Evolutionary conservation across 2,329 filamentous ascomycete species (phyloP).

Genomic region (Monosporascus sp.): DNA sequence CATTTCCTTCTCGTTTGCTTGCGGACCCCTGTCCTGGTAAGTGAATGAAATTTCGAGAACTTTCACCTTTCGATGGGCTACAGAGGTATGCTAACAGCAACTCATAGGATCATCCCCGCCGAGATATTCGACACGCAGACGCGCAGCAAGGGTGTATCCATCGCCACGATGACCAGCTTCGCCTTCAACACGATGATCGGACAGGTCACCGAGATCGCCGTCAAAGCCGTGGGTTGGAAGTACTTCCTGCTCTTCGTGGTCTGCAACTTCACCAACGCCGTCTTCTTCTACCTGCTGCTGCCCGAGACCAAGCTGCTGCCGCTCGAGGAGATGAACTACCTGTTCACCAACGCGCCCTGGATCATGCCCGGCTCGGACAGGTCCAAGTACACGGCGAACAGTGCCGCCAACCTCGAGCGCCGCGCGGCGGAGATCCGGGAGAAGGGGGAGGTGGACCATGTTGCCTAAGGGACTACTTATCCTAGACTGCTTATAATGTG

Average conservation of each 20-base stretch:
- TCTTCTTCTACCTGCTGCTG: constrained; percentile 55
- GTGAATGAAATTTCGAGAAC: not conserved
- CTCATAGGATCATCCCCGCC: constrained; percentile 50
- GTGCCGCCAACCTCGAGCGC: constrained; percentile 49
- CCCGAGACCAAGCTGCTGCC: constrained; percentile 60
- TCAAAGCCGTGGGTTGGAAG: constrained; percentile 46
- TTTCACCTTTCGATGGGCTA: not conserved
- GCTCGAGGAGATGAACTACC: constrained; percentile 61
- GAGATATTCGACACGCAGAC: constrained; percentile 77
- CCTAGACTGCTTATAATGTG: too few species aligned
- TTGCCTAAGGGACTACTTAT: not conserved
- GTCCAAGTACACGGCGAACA: constrained; percentile 39
- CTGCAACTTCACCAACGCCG: constrained; percentile 50
- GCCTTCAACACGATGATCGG: constrained; percentile 61
- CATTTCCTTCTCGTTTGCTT: constrained; percentile 67
- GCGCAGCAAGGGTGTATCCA: constrained; percentile 66
- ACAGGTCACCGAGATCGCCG: constrained; percentile 35
- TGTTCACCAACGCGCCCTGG: constrained; percentile 57
- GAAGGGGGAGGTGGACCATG: constrained; percentile 32
- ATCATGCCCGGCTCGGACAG: constrained; percentile 55
- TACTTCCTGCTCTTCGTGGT: constrained; percentile 59
- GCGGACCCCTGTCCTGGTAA: constrained; percentile 54
- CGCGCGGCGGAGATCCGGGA: constrained; percentile 50
- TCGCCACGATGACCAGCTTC: constrained; percentile 67
- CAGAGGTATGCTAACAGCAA: constrained; percentile 28